Conservation (phyloP, 2,329 filamentous ascomycete species). For the Lasiodiplodia theobromae region DNA sequence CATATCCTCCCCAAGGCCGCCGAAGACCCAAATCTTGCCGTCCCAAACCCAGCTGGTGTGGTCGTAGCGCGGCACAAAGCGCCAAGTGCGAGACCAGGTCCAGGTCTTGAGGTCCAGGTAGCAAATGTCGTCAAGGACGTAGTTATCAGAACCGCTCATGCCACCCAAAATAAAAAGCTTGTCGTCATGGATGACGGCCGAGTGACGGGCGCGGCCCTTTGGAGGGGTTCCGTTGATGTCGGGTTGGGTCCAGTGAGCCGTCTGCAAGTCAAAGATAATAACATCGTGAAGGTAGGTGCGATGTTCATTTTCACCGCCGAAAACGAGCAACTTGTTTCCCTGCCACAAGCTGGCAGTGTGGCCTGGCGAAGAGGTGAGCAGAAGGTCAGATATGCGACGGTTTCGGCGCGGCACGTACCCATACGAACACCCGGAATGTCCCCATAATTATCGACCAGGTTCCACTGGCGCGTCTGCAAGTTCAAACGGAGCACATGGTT, state of each 20-base stretch:
- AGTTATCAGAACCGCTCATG: conserved; percentile 91
- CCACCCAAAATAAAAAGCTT: conserved; percentile 95
- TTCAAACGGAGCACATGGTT: conserved; percentile 95
- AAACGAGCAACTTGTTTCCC: conserved; percentile 93
- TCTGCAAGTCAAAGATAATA: conserved; percentile 93
- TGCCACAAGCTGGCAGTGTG: conserved; percentile 95
- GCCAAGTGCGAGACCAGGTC: conserved; percentile 96
- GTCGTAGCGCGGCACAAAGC: conserved; percentile 92
- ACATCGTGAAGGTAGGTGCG: conserved; percentile 94
- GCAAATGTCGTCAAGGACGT: conserved; percentile 93
- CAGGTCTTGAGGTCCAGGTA: conserved; percentile 97
- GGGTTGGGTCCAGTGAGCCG: conserved; percentile 94
- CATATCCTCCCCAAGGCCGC: conserved; percentile 94
- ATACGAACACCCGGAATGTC: conserved; percentile 97
- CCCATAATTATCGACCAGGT: conserved; percentile 95
- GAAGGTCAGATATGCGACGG: conserved; percentile 11
- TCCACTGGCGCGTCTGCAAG: conserved; percentile 89
- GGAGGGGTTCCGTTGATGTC: conserved; percentile 84
- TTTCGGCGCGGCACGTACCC: conserved; percentile 64
- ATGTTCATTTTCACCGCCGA: conserved; percentile 97
- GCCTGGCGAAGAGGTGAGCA: conserved; percentile 58
- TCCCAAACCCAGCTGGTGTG: conserved; percentile 94
- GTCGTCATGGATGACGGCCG: conserved; percentile 92
- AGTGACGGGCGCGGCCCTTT: conserved; percentile 89
- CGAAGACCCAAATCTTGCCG: conserved; percentile 94